Base-by-base conservation (phyloP, 2,329 filamentous ascomycete species). In the Trichoderma cornu-damae region DNA sequence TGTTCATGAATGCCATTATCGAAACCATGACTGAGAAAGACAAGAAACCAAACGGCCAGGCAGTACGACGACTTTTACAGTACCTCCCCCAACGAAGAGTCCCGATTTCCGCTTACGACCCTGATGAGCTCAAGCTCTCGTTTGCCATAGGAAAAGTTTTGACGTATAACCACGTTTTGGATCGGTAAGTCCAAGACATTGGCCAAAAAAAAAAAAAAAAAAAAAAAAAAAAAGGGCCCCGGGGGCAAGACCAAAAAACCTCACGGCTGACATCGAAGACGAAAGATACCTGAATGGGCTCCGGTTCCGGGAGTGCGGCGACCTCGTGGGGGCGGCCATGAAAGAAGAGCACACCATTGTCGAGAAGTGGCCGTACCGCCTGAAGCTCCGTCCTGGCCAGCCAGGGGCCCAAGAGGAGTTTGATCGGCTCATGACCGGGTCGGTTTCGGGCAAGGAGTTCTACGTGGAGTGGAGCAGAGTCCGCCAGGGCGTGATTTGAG, bases 401-500 rank as follows among this genome's bases (percentile, higher is more conserved):
- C n/a, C 37, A 0, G 54, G 44, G 18, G 37, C 54, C 14, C 1
- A 43, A 26, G 54, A 57, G 22, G 54, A 57, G 3, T 40, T 57
- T 6, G n/a, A 43, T 6, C 3, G 14, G 3, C 46, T 50, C 12
- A 6, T 28, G 16, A 9, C 16, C 5, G 26, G 16, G 12, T 9
- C 12, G 2, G 9, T 26, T 2, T 40, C 30, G 1, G 54, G 44
- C 9, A 42, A 50, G 2, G 54, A 53, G 30, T 28, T 35, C 3
- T 57, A 51, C 44, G 34, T 57, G 46, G 54, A 57, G 28, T 57
- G 54, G 54, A n/a, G n/a, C n/a, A n/a, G n/a, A n/a, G n/a, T n/a
- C n/a, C n/a, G n/a, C n/a, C n/a, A n/a, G n/a, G n/a, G n/a, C n/a
- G n/a, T n/a, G n/a, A n/a, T n/a, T n/a, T n/a, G n/a, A n/a, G n/a